These are phyloP conservation scores for Flammula alnicola DNA, from an alignment of 1,284 basidiomycete species.

Conservation along the genomic window DNA sequence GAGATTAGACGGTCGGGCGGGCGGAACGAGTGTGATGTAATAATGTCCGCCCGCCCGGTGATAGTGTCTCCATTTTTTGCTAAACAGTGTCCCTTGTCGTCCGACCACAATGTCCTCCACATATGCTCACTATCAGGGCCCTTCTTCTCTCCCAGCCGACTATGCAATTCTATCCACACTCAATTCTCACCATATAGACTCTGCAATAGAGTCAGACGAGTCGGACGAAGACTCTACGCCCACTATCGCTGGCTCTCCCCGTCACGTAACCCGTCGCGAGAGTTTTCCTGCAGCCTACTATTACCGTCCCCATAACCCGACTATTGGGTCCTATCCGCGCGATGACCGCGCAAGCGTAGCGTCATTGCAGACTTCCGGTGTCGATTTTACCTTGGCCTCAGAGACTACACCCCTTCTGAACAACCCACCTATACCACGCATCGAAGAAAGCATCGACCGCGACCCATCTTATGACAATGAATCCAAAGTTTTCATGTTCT, in stretches of 20 bases:
- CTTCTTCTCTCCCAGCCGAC: constrained; percentile 65
- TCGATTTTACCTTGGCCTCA: constrained; percentile 28
- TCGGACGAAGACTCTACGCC: constrained; percentile 20
- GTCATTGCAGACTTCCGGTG: constrained; percentile 15
- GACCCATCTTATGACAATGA: constrained; percentile 32
- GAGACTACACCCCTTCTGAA: constrained; percentile 58
- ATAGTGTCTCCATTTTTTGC: no score
- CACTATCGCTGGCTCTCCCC: constrained; percentile 5
- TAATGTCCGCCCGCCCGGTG: no score
- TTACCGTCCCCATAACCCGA: constrained; percentile 31
- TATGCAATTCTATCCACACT: constrained; percentile 63
- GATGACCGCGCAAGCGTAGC: constrained; percentile 12
- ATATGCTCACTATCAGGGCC: constrained; percentile 53
- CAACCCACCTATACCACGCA: constrained; percentile 50
- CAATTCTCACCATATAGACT: constrained; percentile 34
- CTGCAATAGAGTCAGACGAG: constrained; percentile 19
- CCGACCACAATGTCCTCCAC: constrained; percentile 40
- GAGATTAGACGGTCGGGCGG: no score
- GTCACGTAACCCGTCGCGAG: constrained; percentile 24
- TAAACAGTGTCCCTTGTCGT: neutral
- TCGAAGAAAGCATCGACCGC: constrained; percentile 44
- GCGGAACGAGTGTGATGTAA: no score
- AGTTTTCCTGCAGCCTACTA: constrained; percentile 28
- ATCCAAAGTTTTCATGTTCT: constrained; percentile 43
- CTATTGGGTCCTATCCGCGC: constrained; percentile 30